phyloP scores from a whole-genome alignment of 192 early-diverging fungal genomes.

The Spizellomyces sp. region DNA sequence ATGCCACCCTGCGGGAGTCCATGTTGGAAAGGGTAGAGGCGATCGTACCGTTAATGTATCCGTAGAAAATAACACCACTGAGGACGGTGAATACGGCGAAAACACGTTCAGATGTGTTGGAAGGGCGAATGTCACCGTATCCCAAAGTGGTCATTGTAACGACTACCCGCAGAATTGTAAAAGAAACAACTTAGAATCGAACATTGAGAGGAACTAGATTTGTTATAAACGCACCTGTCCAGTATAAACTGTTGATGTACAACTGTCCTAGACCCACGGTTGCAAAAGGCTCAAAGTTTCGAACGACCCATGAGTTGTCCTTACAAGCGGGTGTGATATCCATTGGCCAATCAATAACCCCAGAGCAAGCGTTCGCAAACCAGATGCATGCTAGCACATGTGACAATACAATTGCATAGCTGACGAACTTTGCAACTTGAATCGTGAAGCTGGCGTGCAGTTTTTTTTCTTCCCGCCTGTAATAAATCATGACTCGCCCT shows the following conservation, averaged over 20 bases:
- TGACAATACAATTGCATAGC: constrained; percentile 41
- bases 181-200: not conserved
- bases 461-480: constrained; percentile 45
- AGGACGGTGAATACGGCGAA: constrained; percentile 46
- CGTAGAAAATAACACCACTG: constrained; percentile 51
- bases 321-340: constrained; percentile 25
- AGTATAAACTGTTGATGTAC: constrained; percentile 47
- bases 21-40: constrained; percentile 59
- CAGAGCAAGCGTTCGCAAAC: constrained; percentile 49
- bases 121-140: constrained; percentile 53
- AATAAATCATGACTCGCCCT: constrained; percentile 43
- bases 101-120: constrained; percentile 48
- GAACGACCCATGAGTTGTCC: constrained; percentile 38
- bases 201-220: not conserved
- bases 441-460: constrained; percentile 45
- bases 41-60: constrained; percentile 58
- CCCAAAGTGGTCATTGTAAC: constrained; percentile 56
- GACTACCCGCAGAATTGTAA: constrained; percentile 25
- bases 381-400: constrained; percentile 49
- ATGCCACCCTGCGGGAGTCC: constrained; percentile 54
- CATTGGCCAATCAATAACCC: constrained; percentile 23
- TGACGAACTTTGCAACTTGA: constrained; percentile 51
- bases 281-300: not conserved
- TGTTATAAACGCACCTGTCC: constrained; percentile 39
- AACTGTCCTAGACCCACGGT: constrained; percentile 26